These are phyloP conservation scores for Toxicodendron radicans DNA, from an alignment of 345 rosid species.

Conservation along the genomic window DNA sequence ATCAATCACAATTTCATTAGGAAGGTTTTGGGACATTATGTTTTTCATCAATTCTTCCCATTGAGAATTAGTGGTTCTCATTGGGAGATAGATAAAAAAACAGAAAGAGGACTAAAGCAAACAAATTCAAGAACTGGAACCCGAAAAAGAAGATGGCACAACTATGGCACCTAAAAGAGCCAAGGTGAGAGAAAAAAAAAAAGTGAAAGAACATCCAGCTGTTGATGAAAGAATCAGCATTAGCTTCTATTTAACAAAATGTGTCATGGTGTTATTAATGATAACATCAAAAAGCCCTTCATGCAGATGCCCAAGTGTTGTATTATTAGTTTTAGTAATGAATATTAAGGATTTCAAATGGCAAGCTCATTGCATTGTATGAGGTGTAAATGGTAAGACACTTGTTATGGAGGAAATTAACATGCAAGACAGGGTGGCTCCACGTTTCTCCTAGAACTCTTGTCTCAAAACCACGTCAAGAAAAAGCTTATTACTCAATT, in stretches of 20 bases:
- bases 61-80: neutral
- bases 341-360: neutral
- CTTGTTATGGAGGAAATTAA: neutral
- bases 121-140: neutral
- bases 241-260: neutral
- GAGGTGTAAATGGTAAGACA: neutral
- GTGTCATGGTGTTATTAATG: neutral
- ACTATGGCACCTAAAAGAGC: neutral
- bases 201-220: neutral
- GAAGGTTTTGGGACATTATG: neutral
- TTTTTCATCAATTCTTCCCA: constrained; percentile 1
- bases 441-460: neutral
- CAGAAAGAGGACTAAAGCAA: neutral
- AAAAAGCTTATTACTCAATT: neutral
- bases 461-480: neutral
- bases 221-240: neutral
- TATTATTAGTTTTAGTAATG: neutral
- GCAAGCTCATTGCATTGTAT: neutral
- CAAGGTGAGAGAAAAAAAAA: neutral
- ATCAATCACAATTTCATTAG: constrained; percentile 12
- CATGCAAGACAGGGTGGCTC: neutral
- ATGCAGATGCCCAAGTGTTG: neutral
- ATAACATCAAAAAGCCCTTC: neutral
- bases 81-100: neutral
- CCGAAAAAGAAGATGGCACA: neutral